A percentile compares a stretch with the other conserved stretches of the same genome.
Conservation (phyloP, 1,139 yeast species). For the Hyphopichia buzzinii region DNA sequence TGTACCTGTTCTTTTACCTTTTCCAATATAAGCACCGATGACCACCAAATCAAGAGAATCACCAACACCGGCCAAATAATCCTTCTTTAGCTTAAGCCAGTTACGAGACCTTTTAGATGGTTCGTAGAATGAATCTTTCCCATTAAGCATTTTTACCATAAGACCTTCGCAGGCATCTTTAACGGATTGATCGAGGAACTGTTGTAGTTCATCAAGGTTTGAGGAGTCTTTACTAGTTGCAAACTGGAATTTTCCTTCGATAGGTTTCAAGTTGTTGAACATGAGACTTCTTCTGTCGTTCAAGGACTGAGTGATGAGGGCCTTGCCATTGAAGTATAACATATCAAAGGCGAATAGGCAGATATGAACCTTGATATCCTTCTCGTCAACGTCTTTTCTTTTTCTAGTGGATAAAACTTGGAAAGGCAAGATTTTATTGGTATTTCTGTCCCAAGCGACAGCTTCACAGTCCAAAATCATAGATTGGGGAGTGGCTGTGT, state of each 20-base stretch:
- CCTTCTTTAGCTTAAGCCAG: constrained; percentile 95
- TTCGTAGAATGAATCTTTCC: constrained; percentile 79
- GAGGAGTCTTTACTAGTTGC: constrained; percentile 76
- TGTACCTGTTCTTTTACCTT: constrained; percentile 90
- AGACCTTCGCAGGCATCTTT: constrained; percentile 92
- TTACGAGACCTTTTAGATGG: constrained; percentile 93
- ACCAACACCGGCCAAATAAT: constrained; percentile 90
- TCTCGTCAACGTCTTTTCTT: constrained; percentile 85
- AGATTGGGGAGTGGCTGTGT: constrained; percentile 36
- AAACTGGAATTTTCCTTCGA: constrained; percentile 77
- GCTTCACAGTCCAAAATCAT: constrained; percentile 94
- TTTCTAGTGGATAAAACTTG: constrained; percentile 91
- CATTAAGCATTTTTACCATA: constrained; percentile 89
- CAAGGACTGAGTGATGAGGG: constrained; percentile 67
- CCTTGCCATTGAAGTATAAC: constrained; percentile 66
- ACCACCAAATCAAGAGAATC: constrained; percentile 94
- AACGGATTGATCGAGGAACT: constrained; percentile 85
- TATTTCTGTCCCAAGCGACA: constrained; percentile 92
- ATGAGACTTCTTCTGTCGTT: constrained; percentile 67
- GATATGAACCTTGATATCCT: constrained; percentile 84
- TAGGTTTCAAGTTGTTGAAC: constrained; percentile 52
- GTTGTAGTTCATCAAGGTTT: constrained; percentile 75
- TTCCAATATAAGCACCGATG: constrained; percentile 90
- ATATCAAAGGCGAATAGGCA: constrained; percentile 92
- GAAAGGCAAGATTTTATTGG: constrained; percentile 80